Evolutionary conservation across 352 stramenopile species (phyloP).

Genomic region (Plasmopara halstedii): DNA sequence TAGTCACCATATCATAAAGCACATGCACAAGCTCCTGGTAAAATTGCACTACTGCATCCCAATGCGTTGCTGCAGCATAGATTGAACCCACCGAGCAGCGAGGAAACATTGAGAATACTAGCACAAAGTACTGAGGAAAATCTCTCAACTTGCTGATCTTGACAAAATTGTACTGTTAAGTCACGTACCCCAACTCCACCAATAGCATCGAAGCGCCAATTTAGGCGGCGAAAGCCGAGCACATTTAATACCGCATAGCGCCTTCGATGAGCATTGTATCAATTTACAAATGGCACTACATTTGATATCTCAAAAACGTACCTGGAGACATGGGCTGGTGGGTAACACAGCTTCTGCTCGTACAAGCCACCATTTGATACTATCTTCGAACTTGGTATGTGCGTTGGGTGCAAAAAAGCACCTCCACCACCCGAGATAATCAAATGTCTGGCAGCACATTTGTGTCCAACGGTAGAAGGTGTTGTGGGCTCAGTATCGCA

Average conservation of each 20-base stretch:
- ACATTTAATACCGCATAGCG: constrained; percentile 80
- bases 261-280: constrained; percentile 18
- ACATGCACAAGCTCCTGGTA: constrained; percentile 42
- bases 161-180: background rate
- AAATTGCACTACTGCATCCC: constrained; percentile 35
- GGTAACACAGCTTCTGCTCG: constrained; percentile 75
- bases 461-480: constrained; percentile 1
- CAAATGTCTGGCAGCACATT: constrained; percentile 46
- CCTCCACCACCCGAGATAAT: constrained; percentile 88
- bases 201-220: constrained; percentile 91
- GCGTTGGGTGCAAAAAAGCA: constrained; percentile 86
- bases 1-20: constrained; percentile 62
- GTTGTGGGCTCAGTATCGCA: constrained; percentile 5
- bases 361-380: constrained; percentile 69
- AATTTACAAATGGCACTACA: no score
- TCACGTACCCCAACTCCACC: constrained; percentile 69
- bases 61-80: constrained; percentile 47
- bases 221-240: constrained; percentile 87
- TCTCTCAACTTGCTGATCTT: background rate
- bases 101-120: constrained; percentile 90
- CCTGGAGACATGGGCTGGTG: constrained; percentile 65
- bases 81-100: constrained; percentile 78
- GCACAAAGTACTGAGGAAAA: constrained; percentile 75
- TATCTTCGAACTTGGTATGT: constrained; percentile 56
- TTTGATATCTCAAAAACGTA: constrained; percentile 12